phyloP scores from a whole-genome alignment of 768 basidiomycete genomes.

The Nidularia sp. region DNA sequence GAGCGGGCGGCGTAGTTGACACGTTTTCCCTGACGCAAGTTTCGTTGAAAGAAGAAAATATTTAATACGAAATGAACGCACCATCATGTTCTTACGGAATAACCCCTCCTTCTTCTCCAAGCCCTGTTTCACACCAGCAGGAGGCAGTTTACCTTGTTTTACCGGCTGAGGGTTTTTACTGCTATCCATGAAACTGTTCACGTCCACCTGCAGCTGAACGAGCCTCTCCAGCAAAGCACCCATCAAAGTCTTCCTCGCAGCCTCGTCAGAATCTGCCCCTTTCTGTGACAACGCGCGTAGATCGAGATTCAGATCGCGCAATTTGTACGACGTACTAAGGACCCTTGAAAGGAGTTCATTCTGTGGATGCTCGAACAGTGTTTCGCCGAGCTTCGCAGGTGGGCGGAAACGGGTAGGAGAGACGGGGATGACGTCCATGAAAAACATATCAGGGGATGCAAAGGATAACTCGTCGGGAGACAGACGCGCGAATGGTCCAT shows the following conservation, averaged over 20 bases:
- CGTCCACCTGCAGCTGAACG: conserved; percentile 88
- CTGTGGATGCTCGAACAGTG: conserved; percentile 93
- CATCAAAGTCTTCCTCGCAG: conserved; percentile 51
- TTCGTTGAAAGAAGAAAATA: not conserved
- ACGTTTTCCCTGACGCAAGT: conserved; percentile 78
- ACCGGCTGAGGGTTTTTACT: conserved; percentile 89
- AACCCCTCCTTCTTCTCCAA: conserved; percentile 98
- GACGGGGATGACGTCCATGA: conserved; percentile 88
- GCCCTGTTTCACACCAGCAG: conserved; percentile 91
- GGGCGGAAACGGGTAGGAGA: conserved; percentile 96
- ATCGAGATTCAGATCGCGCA: conserved; percentile 72
- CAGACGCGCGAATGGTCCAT: conserved; percentile 76
- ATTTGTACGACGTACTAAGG: conserved; percentile 72
- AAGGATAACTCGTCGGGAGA: conserved; percentile 56
- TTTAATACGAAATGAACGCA: conserved; percentile 26
- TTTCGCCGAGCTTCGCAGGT: conserved; percentile 86
- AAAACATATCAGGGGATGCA: conserved; percentile 93
- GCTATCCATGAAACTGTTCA: conserved; percentile 96
- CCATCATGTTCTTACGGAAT: conserved; percentile 99
- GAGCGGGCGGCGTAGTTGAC: conserved; percentile 99
- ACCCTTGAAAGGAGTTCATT: conserved; percentile 86
- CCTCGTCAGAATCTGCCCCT: conserved; percentile 45
- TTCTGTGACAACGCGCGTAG: conserved; percentile 63
- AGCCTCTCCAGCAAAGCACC: conserved; percentile 72
- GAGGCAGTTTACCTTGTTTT: conserved; percentile 85